Conservation (phyloP, 148 eudicot genomes). For the Chenopodium album region DNA sequence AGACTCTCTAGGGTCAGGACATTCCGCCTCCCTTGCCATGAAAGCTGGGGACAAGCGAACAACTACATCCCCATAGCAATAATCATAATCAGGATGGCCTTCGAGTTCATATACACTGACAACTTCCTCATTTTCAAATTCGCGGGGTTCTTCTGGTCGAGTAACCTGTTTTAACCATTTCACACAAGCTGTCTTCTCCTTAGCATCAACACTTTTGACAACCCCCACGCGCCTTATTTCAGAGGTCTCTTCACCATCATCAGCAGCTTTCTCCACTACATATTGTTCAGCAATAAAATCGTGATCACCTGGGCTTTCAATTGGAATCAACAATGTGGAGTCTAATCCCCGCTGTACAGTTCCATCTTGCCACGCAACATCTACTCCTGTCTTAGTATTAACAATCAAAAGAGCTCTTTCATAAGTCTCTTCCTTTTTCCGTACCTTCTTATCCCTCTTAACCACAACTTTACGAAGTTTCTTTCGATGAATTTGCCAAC, state of each 20-base stretch:
- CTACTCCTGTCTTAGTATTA: slow-evolving; percentile 64
- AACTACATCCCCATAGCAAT: slow-evolving; percentile 97
- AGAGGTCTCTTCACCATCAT: slow-evolving; percentile 54
- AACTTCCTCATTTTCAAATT: slow-evolving; percentile 83
- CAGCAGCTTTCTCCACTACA: slow-evolving; percentile 85
- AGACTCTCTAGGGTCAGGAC: slow-evolving; percentile 32
- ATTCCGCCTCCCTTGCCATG: slow-evolving; percentile 27
- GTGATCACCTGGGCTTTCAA: slow-evolving; percentile 95
- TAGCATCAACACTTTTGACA: slow-evolving; percentile 87
- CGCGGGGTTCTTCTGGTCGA: slow-evolving; percentile 83
- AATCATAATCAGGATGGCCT: slow-evolving; percentile 93
- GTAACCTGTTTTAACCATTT: slow-evolving; percentile 82
- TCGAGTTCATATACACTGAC: slow-evolving; percentile 99
- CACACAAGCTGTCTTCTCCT: slow-evolving; percentile 87
- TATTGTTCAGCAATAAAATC: slow-evolving; percentile 95
- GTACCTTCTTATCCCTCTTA: slow-evolving; percentile 71
- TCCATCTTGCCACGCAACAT: slow-evolving; percentile 98
- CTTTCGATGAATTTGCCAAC: slow-evolving; percentile 80
- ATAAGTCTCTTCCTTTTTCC: slow-evolving; percentile 78
- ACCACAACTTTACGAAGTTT: slow-evolving; percentile 86
- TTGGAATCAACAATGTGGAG: slow-evolving; percentile 72
- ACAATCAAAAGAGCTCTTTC: slow-evolving; percentile 79
- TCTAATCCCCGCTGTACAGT: slow-evolving; percentile 45
- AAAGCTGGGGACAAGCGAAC: slow-evolving; percentile 76
- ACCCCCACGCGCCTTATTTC: slow-evolving; percentile 87